A percentile compares a stretch with the other conserved stretches of the same genome.
phyloP scores from a whole-genome alignment of 2,329 filamentous ascomycete genomes.

The Lachnellula cervina region DNA sequence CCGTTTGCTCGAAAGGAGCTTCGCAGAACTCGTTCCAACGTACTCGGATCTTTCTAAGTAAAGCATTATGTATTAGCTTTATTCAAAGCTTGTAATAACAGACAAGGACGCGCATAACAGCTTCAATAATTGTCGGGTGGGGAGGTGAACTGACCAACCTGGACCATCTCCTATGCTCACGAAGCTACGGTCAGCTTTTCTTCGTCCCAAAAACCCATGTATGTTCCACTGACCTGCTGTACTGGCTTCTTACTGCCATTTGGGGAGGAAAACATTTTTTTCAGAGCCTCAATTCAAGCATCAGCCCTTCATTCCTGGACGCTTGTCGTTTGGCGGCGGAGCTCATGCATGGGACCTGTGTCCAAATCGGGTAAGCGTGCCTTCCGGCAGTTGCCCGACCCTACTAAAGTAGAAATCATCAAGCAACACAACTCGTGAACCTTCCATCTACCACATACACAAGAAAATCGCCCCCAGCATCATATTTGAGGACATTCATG shows the following conservation, averaged over 20 bases:
- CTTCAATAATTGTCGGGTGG: neutral
- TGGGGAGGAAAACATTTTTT: slow-evolving; percentile 59
- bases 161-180: slow-evolving; percentile 85
- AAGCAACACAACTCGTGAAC: no score
- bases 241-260: slow-evolving; percentile 63
- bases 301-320: neutral
- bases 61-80: slow-evolving; percentile 14
- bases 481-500: no score
- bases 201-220: slow-evolving; percentile 11
- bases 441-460: no score
- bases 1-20: neutral
- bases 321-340: neutral
- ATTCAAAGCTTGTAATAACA: slow-evolving; percentile 6
- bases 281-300: slow-evolving; percentile 6
- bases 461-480: no score
- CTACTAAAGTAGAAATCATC: no score
- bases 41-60: slow-evolving; percentile 58
- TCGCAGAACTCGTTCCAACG: slow-evolving; percentile 28
- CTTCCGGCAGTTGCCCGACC: neutral
- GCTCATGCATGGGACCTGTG: neutral
- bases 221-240: slow-evolving; percentile 56
- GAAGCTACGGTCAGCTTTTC: slow-evolving; percentile 16
- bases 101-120: neutral
- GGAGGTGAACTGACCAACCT: slow-evolving; percentile 76
- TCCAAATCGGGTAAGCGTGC: neutral